Evolutionary conservation across 2,329 filamentous ascomycete genomes (phyloP).

Genomic region (Ceratocystis ficicola): DNA sequence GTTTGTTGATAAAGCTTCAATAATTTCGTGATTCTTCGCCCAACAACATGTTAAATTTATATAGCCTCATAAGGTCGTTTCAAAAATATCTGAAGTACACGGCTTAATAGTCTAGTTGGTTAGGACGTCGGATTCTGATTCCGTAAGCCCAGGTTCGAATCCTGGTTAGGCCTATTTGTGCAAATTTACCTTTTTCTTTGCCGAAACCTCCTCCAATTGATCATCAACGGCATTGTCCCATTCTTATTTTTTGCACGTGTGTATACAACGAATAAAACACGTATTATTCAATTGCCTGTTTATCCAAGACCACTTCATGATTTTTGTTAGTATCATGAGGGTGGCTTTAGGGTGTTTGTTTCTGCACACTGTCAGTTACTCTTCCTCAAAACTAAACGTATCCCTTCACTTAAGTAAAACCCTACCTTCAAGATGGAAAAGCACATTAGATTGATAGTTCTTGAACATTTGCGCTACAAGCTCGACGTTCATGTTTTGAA

Average conservation of each 20-base stretch:
- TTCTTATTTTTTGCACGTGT: neutral
- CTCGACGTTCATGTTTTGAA: constrained; percentile 98
- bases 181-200: neutral
- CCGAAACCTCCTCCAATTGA: no score
- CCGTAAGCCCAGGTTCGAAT: constrained; percentile 22
- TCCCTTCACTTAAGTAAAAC: neutral
- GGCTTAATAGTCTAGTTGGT: constrained; percentile 22
- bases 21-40: neutral
- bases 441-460: constrained; percentile 95
- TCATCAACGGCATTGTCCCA: no score
- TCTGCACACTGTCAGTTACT: constrained; percentile 38
- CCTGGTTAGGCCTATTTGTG: constrained; percentile 18
- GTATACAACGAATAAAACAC: neutral
- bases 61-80: neutral
- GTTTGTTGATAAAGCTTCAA: neutral
- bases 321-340: constrained; percentile 38
- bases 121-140: constrained; percentile 23
- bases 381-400: constrained; percentile 16
- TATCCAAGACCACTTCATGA: neutral
- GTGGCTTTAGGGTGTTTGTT: constrained; percentile 72
- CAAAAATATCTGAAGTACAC: neutral
- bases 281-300: neutral
- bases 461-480: constrained; percentile 99
- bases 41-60: accelerated
- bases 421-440: constrained; percentile 92